These are phyloP conservation scores for Glycine tomentella DNA, from an alignment of 306 rosid species.

Conservation along the genomic window DNA sequence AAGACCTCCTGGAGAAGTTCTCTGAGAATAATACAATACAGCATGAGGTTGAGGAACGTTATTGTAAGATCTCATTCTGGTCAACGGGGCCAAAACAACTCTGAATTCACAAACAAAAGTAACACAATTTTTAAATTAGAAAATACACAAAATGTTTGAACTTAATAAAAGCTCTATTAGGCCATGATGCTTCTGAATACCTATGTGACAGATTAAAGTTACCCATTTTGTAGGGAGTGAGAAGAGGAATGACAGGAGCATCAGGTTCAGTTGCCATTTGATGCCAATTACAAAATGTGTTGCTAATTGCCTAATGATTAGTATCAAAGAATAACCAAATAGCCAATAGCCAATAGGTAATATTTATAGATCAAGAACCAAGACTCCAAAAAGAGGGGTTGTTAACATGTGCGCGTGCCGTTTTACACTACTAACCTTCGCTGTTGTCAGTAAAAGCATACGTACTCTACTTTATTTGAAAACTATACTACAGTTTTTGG, in stretches of 20 bases:
- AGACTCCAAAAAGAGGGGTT: not conserved
- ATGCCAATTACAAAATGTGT: not conserved
- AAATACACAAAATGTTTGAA: not conserved
- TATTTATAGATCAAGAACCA: not conserved
- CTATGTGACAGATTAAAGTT: constrained; percentile 32
- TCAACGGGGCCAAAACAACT: constrained; percentile 63
- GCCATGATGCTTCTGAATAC: not conserved
- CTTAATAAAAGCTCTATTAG: not conserved
- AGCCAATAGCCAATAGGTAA: not conserved
- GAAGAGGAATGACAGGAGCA: constrained; percentile 11
- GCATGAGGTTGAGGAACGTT: constrained; percentile 69
- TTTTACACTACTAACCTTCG: not conserved
- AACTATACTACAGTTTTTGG: too few species aligned
- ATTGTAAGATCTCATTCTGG: constrained; percentile 33
- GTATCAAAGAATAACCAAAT: not conserved
- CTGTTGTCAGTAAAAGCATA: not conserved
- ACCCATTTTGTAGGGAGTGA: constrained; percentile 38
- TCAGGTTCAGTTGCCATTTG: constrained; percentile 12
- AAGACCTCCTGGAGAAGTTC: constrained; percentile 42
- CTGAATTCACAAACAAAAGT: constrained; percentile 28
- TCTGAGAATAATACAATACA: constrained; percentile 67
- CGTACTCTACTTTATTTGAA: too few species aligned
- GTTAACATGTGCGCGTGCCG: not conserved
- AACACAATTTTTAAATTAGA: not conserved
- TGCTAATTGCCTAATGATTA: not conserved